A percentile compares a stretch with the other conserved stretches of the same genome.
phyloP scores from a whole-genome alignment of 805 yeast species.

The Wickerhamiella azyma region DNA sequence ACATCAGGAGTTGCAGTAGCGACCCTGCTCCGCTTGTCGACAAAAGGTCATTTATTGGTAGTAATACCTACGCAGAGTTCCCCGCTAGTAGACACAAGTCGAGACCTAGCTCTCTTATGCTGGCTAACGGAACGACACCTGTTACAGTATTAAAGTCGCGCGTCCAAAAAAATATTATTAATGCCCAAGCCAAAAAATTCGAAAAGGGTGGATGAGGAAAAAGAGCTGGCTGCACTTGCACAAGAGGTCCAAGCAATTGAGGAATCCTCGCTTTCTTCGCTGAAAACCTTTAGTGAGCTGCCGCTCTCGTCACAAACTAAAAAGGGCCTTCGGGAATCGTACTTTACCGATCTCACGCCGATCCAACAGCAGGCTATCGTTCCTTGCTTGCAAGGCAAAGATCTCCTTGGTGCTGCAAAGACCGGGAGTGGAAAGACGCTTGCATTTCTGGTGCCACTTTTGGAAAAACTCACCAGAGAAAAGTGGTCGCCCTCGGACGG shows the following conservation, averaged over 20 bases:
- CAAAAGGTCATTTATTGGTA: too few species aligned
- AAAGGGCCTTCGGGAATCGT: conserved; percentile 64
- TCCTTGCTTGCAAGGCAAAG: conserved; percentile 58
- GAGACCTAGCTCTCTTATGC: too few species aligned
- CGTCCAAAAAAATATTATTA: too few species aligned
- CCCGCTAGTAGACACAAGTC: too few species aligned
- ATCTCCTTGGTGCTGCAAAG: conserved; percentile 74
- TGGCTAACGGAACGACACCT: too few species aligned
- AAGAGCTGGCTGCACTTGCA: conserved; percentile 33
- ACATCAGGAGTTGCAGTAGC: too few species aligned
- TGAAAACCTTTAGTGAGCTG: conserved; percentile 55
- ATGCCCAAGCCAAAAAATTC: conserved; percentile 18
- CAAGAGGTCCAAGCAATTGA: conserved; percentile 40
- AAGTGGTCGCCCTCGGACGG: conserved; percentile 78
- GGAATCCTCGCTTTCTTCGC: conserved; percentile 17
- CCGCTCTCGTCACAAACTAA: conserved; percentile 56
- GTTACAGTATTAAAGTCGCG: too few species aligned
- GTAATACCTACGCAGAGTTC: too few species aligned
- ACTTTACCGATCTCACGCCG: conserved; percentile 68
- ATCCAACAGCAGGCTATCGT: conserved; percentile 75
- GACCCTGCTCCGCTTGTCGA: too few species aligned
- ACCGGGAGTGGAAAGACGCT: conserved; percentile 88
- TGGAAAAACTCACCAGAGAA: conserved; percentile 45
- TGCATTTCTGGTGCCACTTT: conserved; percentile 70
- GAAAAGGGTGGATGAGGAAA: conserved; percentile 22